Evolutionary conservation across 2,329 filamentous ascomycete genomes (phyloP).

Genomic region (Colletotrichum liaoningense): DNA sequence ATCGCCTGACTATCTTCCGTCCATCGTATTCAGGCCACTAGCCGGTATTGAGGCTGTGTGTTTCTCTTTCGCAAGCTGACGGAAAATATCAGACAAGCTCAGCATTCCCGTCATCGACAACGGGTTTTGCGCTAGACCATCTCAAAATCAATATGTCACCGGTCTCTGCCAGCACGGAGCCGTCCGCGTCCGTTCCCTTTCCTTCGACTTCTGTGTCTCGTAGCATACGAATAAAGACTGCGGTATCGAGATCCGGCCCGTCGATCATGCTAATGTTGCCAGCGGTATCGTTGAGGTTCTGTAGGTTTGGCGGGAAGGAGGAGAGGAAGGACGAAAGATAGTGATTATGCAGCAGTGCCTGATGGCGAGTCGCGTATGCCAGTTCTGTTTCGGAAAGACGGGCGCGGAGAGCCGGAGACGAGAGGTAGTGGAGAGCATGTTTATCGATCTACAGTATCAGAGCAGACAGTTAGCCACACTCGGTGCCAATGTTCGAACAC

Average conservation of each 20-base stretch:
- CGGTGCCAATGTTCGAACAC: background rate
- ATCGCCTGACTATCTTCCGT: background rate
- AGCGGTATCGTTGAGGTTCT: constrained; percentile 89
- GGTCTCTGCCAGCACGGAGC: constrained; percentile 66
- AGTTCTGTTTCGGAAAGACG: constrained; percentile 83
- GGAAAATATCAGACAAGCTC: constrained; percentile 64
- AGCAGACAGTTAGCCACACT: background rate
- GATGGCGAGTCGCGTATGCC: constrained; percentile 86
- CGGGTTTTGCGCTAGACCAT: constrained; percentile 78
- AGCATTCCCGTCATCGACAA: constrained; percentile 66
- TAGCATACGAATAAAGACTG: constrained; percentile 85
- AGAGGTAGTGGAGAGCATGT: constrained; percentile 80
- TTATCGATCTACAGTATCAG: constrained; percentile 72
- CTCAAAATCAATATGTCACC: constrained; percentile 76
- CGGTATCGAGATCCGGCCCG: constrained; percentile 81
- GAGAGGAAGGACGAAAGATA: constrained; percentile 87
- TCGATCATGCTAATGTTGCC: constrained; percentile 95
- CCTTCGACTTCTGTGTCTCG: constrained; percentile 69
- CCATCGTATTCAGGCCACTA: background rate
- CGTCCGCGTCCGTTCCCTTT: constrained; percentile 73
- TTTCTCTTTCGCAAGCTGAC: background rate
- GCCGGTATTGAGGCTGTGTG: background rate
- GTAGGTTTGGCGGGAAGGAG: constrained; percentile 81
- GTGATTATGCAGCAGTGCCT: constrained; percentile 85
- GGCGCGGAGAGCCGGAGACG: constrained; percentile 61